These are phyloP conservation scores for Leptographium lundbergii DNA, from an alignment of 2,329 filamentous ascomycete species.

Conservation along the genomic window DNA sequence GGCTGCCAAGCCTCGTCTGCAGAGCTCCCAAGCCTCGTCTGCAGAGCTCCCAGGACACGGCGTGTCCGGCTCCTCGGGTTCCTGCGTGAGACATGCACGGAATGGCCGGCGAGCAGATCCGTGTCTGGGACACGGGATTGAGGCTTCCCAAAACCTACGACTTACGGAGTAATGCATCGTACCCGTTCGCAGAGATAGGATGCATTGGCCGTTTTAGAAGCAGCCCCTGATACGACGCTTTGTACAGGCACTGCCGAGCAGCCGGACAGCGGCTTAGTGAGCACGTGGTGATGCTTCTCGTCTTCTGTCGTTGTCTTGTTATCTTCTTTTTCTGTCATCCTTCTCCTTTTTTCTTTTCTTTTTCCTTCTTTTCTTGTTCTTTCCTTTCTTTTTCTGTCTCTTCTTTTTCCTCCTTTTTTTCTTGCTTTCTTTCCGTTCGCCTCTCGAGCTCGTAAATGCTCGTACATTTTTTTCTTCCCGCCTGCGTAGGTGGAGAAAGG, in stretches of 20 bases:
- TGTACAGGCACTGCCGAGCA: background rate
- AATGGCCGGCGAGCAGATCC: background rate
- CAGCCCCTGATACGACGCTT: background rate
- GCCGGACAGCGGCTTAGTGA: background rate
- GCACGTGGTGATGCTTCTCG: no score
- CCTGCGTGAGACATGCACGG: background rate
- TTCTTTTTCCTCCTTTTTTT: background rate
- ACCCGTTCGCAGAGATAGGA: background rate
- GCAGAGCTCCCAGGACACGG: no score
- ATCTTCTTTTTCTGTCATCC: no score
- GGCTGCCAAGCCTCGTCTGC: no score
- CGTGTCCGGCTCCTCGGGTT: background rate
- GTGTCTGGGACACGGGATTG: background rate
- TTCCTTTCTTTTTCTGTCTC: no score
- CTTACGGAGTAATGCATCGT: no score
- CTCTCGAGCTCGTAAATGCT: no score
- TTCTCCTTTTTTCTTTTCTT: background rate
- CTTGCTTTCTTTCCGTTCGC: background rate
- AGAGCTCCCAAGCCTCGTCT: no score
- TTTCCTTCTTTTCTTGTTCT: no score
- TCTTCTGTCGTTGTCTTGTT: no score
- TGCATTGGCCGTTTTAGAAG: background rate
- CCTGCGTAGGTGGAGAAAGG: background rate
- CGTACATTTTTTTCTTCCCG: background rate
- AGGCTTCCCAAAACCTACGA: background rate